Evolutionary conservation across 2,329 filamentous ascomycete species (phyloP), one percentile per base, ranked within the genome.

Genomic region (Xylariomycetidae sp.): DNA sequence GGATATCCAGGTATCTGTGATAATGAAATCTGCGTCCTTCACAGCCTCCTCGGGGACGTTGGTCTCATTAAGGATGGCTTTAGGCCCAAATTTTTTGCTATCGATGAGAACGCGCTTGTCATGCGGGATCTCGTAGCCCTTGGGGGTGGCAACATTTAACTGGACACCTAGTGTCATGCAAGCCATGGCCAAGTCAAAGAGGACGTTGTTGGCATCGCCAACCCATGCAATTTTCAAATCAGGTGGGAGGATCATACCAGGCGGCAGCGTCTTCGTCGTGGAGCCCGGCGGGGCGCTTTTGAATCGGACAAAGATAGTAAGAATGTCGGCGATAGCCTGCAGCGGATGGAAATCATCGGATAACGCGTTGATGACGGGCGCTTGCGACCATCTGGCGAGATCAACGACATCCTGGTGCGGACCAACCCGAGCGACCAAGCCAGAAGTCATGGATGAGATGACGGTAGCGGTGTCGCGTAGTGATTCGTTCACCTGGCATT

Each of bases 1-100:
- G 2, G 87, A 94, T 19, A 98, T 76, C 92, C 92, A 98, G 1
- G 92, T 98, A 54, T 98, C 92, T 1, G 92, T 98, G 15, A 96
- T 88, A 37, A 98, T 68, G 33, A 96, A 74, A 57, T 98, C 83
- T 3, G 92, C 90, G 44, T 81, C 68, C 65, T 85, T 85, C 54
- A 95, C 79, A 5, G 74, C 92, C 52, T 94, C 85, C 56, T 92
- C 85, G 0, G 90, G 92, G 1, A 83, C 67, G 15, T 72, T 82
- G 1, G 86, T 93, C 61, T 94, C 83, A 5, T 64, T 65, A 20
- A 95, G 69, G 47, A 72, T 79, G 12, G 85, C 85, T 2, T 80
- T 70, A 1, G 64, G 69, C 12, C 64, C 49, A 23, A 8, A 8
- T 12, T 23, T 23, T 23, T 12, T 23, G 16, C 75, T 64, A 22